A percentile compares a stretch with the other conserved stretches of the same genome.
Conservation (phyloP, 2,329 filamentous ascomycete genomes). For the Aspergillus eucalypticola region DNA sequence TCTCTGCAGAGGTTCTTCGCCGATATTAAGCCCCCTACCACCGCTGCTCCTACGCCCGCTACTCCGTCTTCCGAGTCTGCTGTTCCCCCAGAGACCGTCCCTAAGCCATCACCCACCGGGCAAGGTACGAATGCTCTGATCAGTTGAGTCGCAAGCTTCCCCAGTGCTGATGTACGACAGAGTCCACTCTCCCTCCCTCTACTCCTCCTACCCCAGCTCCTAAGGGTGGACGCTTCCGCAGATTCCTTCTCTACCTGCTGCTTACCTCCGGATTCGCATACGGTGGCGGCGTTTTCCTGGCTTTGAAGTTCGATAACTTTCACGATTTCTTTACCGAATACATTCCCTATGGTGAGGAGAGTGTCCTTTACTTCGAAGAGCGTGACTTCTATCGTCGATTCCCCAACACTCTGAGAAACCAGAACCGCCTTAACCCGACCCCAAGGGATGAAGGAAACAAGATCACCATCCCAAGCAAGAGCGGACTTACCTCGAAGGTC, state of each 20-base stretch:
- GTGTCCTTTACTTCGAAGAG: slow-evolving; percentile 93
- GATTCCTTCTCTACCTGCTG: slow-evolving; percentile 73
- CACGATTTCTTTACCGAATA: slow-evolving; percentile 99
- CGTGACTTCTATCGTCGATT: slow-evolving; percentile 88
- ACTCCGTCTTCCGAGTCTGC: slow-evolving; percentile 49
- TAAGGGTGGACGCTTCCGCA: slow-evolving; percentile 72
- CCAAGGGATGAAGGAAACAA: slow-evolving; percentile 62
- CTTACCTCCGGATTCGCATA: slow-evolving; percentile 78
- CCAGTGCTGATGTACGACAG: slow-evolving; percentile 42
- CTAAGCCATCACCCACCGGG: slow-evolving; percentile 44
- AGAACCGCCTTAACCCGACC: slow-evolving; percentile 40
- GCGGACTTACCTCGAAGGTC: slow-evolving; percentile 79
- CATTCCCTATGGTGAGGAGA: slow-evolving; percentile 89
- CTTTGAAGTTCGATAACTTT: slow-evolving; percentile 93
- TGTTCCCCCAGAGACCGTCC: slow-evolving; percentile 52
- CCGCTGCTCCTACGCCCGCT: slow-evolving; percentile 44
- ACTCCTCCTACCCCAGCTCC: slow-evolving; percentile 53
- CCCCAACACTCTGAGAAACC: slow-evolving; percentile 55
- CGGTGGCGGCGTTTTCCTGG: slow-evolving; percentile 86
- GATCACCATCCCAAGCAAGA: slow-evolving; percentile 81
- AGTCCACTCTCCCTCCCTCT: slow-evolving; percentile 36
- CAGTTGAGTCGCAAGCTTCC: slow-evolving; percentile 6
- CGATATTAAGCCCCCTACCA: slow-evolving; percentile 45
- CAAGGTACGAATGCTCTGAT: slow-evolving; percentile 28
- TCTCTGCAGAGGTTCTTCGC: slow-evolving; percentile 52